Base-by-base conservation (phyloP, 148 eudicot species). In the Mesembryanthemum crystallinum region DNA sequence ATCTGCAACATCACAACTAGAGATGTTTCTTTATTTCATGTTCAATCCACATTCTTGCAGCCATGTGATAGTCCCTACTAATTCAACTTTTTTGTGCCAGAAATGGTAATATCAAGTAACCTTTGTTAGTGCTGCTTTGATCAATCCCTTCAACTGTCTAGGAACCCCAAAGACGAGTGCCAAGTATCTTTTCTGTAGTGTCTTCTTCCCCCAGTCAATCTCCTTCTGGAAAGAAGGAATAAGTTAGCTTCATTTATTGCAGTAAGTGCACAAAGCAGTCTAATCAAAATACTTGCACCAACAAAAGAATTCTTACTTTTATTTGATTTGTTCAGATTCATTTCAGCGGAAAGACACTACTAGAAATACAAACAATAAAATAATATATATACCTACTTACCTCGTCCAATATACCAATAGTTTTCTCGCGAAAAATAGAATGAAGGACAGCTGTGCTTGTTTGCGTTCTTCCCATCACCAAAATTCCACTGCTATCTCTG, bases 151-250 rank as follows among this genome's bases (percentile, higher is more conserved):
- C n/a, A 39, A 71, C 42, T 82, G 85, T 79, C 85, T 81, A 3
- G 99, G 99, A 74, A 83, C 84, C 73, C 99, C 99, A 76, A 96
- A 82, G 71, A 96, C 98, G 78, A 96, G 98, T 66, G 99, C 99
- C 87, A 90, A 86, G 84, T 96, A 96, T 78, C 82, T 89, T 87
- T 89, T 96, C 67, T 87, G 94, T 70, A 92, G 82, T 27, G 79
- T 66, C 76, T 86, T 80, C 70, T 82, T 87, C 49, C 85, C 73
- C 77, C 75, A 80, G 32, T 74, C 74, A 71, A 72, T 79, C 78
- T 84, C 88, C 89, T 84, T 68, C 80, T 74, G 76, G 57, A 69
- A 73, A 70, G n/a, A 64, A 13, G 45, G 64, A 39, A 17, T 47
- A 28, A 49, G 4, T 42, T 11, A 65, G 63, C 60, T 59, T 45